Evolutionary conservation across 2,329 filamentous ascomycete genomes (phyloP).

Genomic region (Exophiala oligosperma): DNA sequence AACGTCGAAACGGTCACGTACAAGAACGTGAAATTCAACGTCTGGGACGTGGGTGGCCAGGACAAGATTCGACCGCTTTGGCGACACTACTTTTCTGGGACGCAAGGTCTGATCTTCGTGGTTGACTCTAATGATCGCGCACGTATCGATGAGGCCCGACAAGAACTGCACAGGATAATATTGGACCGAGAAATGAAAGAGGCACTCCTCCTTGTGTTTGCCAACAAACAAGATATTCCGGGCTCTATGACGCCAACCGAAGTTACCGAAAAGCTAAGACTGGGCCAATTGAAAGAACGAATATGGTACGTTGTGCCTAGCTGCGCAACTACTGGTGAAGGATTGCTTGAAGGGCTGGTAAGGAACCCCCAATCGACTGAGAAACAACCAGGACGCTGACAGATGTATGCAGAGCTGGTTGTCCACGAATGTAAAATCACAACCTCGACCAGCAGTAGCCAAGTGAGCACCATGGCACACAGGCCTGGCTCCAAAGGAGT

Average conservation of each 20-base stretch:
- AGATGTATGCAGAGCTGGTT: slow-evolving; percentile 63
- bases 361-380: slow-evolving; percentile 29
- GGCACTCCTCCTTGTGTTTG: slow-evolving; percentile 89
- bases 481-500: background rate
- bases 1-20: slow-evolving; percentile 99
- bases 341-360: slow-evolving; percentile 76
- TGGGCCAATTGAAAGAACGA: slow-evolving; percentile 77
- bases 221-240: slow-evolving; percentile 96
- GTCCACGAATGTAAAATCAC: slow-evolving; percentile 76
- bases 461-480: slow-evolving; percentile 9
- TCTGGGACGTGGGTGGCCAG: slow-evolving; percentile 98
- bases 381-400: slow-evolving; percentile 22
- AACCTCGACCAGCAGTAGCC: slow-evolving; percentile 31
- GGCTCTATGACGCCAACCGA: slow-evolving; percentile 79
- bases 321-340: slow-evolving; percentile 78
- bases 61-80: slow-evolving; percentile 97
- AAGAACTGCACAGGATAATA: slow-evolving; percentile 95
- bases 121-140: slow-evolving; percentile 91
- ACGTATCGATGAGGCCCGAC: slow-evolving; percentile 88
- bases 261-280: slow-evolving; percentile 74
- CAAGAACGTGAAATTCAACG: slow-evolving; percentile 99
- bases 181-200: slow-evolving; percentile 98
- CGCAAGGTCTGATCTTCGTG: slow-evolving; percentile 97
- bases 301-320: slow-evolving; percentile 83
- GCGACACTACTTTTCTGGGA: slow-evolving; percentile 96